Evolutionary conservation across 2,329 filamentous ascomycete species (phyloP).

Genomic region (Diaporthe vaccinii): DNA sequence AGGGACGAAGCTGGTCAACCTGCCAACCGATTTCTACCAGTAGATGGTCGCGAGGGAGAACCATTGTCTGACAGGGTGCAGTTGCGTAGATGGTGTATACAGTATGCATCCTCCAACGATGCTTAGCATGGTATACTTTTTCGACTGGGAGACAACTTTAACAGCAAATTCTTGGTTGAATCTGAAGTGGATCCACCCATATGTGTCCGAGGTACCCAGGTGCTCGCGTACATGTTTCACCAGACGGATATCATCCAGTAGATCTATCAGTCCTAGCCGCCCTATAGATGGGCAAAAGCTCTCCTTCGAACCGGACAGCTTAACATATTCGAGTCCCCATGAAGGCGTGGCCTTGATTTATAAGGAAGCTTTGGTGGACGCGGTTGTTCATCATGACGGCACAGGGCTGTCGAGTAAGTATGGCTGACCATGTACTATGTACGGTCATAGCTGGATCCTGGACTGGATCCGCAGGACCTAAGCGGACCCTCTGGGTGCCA

Average conservation of each 20-base stretch:
- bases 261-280: background rate
- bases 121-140: background rate
- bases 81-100: background rate
- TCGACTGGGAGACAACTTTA: background rate
- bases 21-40: background rate
- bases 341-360: background rate
- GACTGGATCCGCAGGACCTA: background rate
- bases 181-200: background rate
- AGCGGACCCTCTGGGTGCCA: background rate
- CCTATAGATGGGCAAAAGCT: background rate
- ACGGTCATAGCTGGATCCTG: background rate
- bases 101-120: background rate
- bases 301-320: background rate
- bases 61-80: background rate
- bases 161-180: slow-evolving; percentile 12
- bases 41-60: background rate
- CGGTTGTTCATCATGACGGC: slow-evolving; percentile 22
- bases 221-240: background rate
- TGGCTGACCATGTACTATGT: background rate
- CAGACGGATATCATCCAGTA: background rate
- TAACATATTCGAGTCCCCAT: background rate
- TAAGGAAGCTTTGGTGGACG: background rate
- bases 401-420: background rate
- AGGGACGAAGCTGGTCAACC: background rate
- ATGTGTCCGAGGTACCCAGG: background rate